These are phyloP conservation scores for Carex littledalei DNA, from an alignment of 176 grass and related monocot genomes.

Conservation along the genomic window DNA sequence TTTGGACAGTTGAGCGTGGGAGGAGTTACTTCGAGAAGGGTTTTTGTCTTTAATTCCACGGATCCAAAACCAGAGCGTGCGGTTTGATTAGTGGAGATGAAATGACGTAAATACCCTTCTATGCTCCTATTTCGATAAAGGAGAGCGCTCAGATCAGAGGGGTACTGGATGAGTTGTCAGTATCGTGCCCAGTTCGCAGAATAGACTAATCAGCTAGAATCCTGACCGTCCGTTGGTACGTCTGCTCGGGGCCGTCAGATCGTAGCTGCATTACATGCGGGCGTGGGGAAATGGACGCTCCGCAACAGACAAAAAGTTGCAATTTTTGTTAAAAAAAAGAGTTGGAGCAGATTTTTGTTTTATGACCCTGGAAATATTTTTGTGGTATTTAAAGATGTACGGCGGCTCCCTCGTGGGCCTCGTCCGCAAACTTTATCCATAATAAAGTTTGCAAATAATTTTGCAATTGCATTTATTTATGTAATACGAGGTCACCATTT, in stretches of 20 bases:
- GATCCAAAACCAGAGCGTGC: constrained; percentile 53
- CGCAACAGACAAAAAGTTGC: constrained; percentile 22
- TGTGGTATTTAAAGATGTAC: not conserved
- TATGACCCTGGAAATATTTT: not conserved
- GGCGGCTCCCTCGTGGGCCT: not conserved
- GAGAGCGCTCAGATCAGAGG: not conserved
- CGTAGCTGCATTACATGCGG: not conserved
- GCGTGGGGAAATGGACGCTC: constrained; percentile 4
- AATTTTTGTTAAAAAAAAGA: not conserved
- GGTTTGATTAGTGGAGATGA: not conserved
- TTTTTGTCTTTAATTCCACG: constrained; percentile 60
- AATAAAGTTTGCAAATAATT: not conserved
- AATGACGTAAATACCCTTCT: not conserved
- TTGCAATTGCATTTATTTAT: not conserved
- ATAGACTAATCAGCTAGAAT: constrained; percentile 19
- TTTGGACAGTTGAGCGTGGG: constrained; percentile 5
- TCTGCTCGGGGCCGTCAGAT: constrained; percentile 5
- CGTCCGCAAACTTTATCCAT: not conserved
- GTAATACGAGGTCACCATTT: not conserved
- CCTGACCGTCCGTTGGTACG: constrained; percentile 6
- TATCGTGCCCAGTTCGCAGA: not conserved
- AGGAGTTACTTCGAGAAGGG: constrained; percentile 44
- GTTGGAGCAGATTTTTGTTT: not conserved
- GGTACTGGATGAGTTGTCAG: constrained; percentile 20
- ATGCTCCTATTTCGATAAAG: not conserved